Evolutionary conservation across 2,329 filamentous ascomycete genomes (phyloP).

Genomic region (Chrysoporthe deuterocubensis): DNA sequence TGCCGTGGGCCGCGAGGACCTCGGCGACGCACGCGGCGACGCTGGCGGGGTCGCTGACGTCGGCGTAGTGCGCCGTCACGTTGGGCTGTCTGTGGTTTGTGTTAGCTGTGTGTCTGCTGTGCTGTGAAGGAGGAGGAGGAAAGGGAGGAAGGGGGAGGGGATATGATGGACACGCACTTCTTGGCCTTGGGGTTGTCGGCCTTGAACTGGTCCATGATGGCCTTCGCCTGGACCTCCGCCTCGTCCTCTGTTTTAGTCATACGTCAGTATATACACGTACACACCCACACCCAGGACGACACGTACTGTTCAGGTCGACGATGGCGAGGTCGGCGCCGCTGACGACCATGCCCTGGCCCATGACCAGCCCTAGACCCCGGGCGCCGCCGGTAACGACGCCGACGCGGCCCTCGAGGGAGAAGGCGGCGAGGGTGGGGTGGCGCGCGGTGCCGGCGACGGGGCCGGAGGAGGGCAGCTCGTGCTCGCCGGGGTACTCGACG

Average conservation of each 20-base stretch:
- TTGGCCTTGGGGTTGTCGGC: constrained; percentile 78
- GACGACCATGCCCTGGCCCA: constrained; percentile 88
- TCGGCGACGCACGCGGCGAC: constrained; percentile 76
- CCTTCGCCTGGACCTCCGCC: constrained; percentile 74
- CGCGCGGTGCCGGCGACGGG: constrained; percentile 73
- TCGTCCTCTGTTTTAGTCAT: constrained; percentile 68
- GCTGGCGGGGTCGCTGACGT: constrained; percentile 80
- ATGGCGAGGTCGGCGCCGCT: constrained; percentile 89
- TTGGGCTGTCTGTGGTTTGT: constrained; percentile 64
- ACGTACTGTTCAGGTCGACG: constrained; percentile 93
- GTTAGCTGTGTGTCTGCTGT: too few species aligned
- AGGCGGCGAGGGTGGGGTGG: constrained; percentile 81
- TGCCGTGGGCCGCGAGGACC: constrained; percentile 72
- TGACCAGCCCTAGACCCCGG: constrained; percentile 85
- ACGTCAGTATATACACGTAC: constrained; percentile 4
- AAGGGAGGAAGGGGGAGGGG: not conserved
- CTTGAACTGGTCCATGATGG: constrained; percentile 75
- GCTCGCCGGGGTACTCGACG: constrained; percentile 77
- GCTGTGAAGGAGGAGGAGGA: not conserved
- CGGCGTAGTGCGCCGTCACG: constrained; percentile 87
- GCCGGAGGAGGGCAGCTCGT: constrained; percentile 70
- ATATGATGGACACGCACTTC: constrained; percentile 50
- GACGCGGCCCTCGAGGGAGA: constrained; percentile 83
- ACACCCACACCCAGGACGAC: too few species aligned
- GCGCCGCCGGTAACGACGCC: constrained; percentile 90